Base-by-base conservation (phyloP, 2,329 filamentous ascomycete genomes). In the Rosellinia necatrix region DNA sequence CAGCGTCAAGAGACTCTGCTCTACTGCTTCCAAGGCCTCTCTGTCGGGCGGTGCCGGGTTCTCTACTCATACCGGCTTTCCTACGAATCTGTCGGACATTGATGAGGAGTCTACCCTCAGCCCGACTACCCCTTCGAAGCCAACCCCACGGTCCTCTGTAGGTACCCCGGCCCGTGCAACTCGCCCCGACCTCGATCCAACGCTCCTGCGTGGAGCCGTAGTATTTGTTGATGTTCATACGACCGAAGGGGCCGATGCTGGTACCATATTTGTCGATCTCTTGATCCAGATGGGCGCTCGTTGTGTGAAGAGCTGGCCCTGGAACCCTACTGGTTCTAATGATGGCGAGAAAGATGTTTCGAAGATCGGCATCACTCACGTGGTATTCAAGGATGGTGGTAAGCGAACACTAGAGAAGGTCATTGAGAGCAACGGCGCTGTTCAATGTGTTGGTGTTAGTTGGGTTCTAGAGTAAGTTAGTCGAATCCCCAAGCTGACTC, bases 321-420 rank as follows among this genome's bases (percentile, higher is more conserved):
- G 89, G 87, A 88, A 87, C 66, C 84, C 85, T 6, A 72, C 56
- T 49, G 74, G 71, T 41, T 57, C 70, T 17, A 63, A 68, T 3
- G 64, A 65, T 21, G 67, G 66, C 30, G 76, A 79, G 12, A 66
- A 68, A 5, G 70, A 72, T 12, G 70, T 72, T 37, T 70, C 70
- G 44, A 88, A 85, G 69, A 77, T 91, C 56, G 89, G 87, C 4
- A 90, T 96, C 65, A 96, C 91, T 0, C 92, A 96, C 68, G 89
- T 96, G 6, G 85, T 96, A 6, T 96, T 87, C 78, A 96, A 96
- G 71, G 92, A 96, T 68, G 92, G 92, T 41, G 86, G 86, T 37
- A 87, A 88, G 67, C 81, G 87, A 22, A 96, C 91, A 0, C 74
- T 96, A 62, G 88, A 96, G 69, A 96, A 92, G 73, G 88, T 93